Percentiles rank a stretch among this genome's conserved stretches.
phyloP scores from a whole-genome alignment of 106 monocot species.

The Allium cepa region DNA sequence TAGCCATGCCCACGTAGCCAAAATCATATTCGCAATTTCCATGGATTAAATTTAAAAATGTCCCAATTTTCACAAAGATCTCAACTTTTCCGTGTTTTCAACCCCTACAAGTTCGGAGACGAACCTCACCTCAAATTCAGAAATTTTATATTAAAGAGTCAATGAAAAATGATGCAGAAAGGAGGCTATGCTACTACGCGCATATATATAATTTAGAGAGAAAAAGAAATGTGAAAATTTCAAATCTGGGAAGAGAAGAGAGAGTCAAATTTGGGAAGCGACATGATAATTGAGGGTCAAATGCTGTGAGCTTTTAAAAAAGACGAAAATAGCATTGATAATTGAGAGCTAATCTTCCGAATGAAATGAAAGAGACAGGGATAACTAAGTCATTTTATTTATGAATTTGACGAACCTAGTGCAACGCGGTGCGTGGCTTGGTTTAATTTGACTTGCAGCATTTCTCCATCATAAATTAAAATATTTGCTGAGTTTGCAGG shows the following conservation, averaged over 20 bases:
- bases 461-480: too few species aligned
- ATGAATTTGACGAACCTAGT: too few species aligned
- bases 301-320: slow-evolving; percentile 1
- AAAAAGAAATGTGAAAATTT: not conserved
- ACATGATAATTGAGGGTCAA: slow-evolving; percentile 1
- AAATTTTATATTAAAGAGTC: not conserved
- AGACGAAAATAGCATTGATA: not conserved
- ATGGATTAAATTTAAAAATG: slow-evolving; percentile 4
- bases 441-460: too few species aligned
- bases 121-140: not conserved
- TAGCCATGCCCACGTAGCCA: slow-evolving; percentile 38
- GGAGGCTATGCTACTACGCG: not conserved
- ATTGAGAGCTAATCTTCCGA: not conserved
- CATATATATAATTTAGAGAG: not conserved
- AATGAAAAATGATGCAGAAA: not conserved
- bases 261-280: slow-evolving; percentile 8
- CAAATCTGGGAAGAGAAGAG: not conserved
- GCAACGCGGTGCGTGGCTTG: too few species aligned
- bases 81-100: not conserved
- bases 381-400: too few species aligned
- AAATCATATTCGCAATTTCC: slow-evolving; percentile 35
- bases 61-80: slow-evolving; percentile 12
- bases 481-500: too few species aligned
- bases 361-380: too few species aligned
- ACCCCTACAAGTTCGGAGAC: not conserved